Conservation (phyloP, 192 early-diverging fungal genomes). For the Gryganskiella cystojenkinii region DNA sequence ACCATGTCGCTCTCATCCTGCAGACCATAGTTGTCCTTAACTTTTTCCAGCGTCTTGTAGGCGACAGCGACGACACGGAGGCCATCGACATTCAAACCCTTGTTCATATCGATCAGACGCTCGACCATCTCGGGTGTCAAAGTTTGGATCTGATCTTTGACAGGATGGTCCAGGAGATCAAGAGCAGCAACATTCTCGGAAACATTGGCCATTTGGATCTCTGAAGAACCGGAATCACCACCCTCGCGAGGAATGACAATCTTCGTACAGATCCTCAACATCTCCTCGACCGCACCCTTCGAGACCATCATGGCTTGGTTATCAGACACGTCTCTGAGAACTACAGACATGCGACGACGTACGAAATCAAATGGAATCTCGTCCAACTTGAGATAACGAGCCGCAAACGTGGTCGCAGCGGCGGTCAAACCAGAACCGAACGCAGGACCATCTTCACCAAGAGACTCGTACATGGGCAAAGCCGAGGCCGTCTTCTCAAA, state of each 20-base stretch:
- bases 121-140: slow-evolving; percentile 29
- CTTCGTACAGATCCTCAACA: slow-evolving; percentile 54
- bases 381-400: slow-evolving; percentile 47
- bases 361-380: slow-evolving; percentile 68
- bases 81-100: slow-evolving; percentile 52
- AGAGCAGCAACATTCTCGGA: neutral
- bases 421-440: slow-evolving; percentile 1
- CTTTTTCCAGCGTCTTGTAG: slow-evolving; percentile 28
- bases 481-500: slow-evolving; percentile 39
- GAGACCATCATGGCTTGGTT: slow-evolving; percentile 40
- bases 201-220: slow-evolving; percentile 11
- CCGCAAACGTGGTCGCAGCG: slow-evolving; percentile 20
- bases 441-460: slow-evolving; percentile 8
- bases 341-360: slow-evolving; percentile 62
- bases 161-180: slow-evolving; percentile 4
- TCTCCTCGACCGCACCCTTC: slow-evolving; percentile 63
- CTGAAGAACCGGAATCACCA: neutral
- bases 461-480: slow-evolving; percentile 19
- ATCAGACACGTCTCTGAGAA: slow-evolving; percentile 31
- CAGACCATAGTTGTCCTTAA: slow-evolving; percentile 17
- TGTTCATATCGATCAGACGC: slow-evolving; percentile 27
- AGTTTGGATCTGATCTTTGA: slow-evolving; percentile 8
- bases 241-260: slow-evolving; percentile 23
- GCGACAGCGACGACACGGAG: slow-evolving; percentile 64
- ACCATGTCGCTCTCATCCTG: slow-evolving; percentile 55